Percentiles rank a stretch among this genome's conserved stretches.
Conservation (phyloP, 2,329 filamentous ascomycete genomes). For the Scortechinia acanthostroma region DNA sequence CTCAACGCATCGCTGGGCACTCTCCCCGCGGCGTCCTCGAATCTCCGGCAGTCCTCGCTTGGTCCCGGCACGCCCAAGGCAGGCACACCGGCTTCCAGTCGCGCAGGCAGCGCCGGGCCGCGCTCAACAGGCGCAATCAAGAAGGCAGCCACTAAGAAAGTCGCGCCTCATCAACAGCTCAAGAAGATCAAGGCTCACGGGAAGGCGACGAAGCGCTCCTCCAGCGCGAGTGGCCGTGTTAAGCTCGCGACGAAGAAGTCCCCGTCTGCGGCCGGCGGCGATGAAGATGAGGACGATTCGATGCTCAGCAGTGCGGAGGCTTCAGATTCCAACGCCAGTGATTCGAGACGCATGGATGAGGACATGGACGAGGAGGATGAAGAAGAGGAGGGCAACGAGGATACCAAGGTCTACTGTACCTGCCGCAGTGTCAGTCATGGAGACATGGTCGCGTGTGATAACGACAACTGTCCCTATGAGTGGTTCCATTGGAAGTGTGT, state of each 20-base stretch:
- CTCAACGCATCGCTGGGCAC: slow-evolving; percentile 41
- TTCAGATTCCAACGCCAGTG: slow-evolving; percentile 25
- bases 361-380: slow-evolving; percentile 30
- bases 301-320: slow-evolving; percentile 38
- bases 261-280: slow-evolving; percentile 24
- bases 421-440: slow-evolving; percentile 59
- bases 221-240: slow-evolving; percentile 24
- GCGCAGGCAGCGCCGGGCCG: slow-evolving; percentile 53
- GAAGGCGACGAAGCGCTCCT: slow-evolving; percentile 29
- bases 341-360: too few relatives aligned
- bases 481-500: slow-evolving; percentile 65
- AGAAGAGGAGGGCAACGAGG: slow-evolving; percentile 40
- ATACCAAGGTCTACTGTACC: slow-evolving; percentile 58
- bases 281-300: slow-evolving; percentile 41
- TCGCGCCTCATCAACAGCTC: slow-evolving; percentile 38
- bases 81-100: slow-evolving; percentile 39
- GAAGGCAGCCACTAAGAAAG: slow-evolving; percentile 39
- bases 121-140: slow-evolving; percentile 26
- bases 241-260: slow-evolving; percentile 27
- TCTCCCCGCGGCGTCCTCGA: slow-evolving; percentile 42
- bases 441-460: slow-evolving; percentile 64
- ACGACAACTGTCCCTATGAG: slow-evolving; percentile 54
- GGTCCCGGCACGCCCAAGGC: slow-evolving; percentile 59
- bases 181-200: slow-evolving; percentile 13
- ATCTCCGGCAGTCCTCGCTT: slow-evolving; percentile 50